Evolutionary conservation across 2,329 filamentous ascomycete species (phyloP).

Genomic region (Colletotrichum australisinense): DNA sequence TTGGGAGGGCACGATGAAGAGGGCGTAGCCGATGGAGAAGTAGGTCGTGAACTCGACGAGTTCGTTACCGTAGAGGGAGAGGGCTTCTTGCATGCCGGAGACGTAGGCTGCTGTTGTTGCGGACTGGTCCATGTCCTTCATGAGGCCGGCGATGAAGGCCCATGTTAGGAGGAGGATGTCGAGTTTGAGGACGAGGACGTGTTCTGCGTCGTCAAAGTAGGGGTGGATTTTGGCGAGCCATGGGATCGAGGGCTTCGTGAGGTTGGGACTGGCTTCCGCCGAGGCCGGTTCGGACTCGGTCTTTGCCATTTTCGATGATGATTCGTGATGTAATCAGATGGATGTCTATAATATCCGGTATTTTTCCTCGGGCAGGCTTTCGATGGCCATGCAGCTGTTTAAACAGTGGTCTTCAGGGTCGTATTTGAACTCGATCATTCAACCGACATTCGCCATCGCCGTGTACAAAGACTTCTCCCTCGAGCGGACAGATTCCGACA

Average conservation of each 20-base stretch:
- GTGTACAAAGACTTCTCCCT: neutral
- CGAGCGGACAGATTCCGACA: neutral
- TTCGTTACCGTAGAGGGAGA: slow-evolving; percentile 40
- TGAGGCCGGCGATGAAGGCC: slow-evolving; percentile 29
- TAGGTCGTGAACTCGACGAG: slow-evolving; percentile 38
- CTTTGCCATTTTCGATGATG: neutral
- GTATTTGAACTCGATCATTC: neutral
- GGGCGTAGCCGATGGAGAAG: slow-evolving; percentile 40
- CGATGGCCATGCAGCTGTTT: neutral
- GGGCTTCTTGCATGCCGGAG: slow-evolving; percentile 41
- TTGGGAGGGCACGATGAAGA: slow-evolving; percentile 41
- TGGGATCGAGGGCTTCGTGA: neutral
- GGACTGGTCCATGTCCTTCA: slow-evolving; percentile 46
- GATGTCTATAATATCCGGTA: neutral
- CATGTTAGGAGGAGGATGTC: slow-evolving; percentile 40
- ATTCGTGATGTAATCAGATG: neutral
- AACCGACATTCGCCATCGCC: neutral
- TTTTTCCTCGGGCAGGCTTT: neutral
- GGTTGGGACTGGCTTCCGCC: neutral
- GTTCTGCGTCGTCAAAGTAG: slow-evolving; percentile 43
- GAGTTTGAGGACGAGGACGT: slow-evolving; percentile 44
- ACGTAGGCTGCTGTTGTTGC: slow-evolving; percentile 42
- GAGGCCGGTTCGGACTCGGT: neutral
- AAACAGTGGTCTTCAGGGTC: neutral
- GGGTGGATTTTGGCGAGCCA: slow-evolving; percentile 46